phyloP scores from a whole-genome alignment of 2,329 filamentous ascomycete species.

The Dactylonectria macrodidyma region DNA sequence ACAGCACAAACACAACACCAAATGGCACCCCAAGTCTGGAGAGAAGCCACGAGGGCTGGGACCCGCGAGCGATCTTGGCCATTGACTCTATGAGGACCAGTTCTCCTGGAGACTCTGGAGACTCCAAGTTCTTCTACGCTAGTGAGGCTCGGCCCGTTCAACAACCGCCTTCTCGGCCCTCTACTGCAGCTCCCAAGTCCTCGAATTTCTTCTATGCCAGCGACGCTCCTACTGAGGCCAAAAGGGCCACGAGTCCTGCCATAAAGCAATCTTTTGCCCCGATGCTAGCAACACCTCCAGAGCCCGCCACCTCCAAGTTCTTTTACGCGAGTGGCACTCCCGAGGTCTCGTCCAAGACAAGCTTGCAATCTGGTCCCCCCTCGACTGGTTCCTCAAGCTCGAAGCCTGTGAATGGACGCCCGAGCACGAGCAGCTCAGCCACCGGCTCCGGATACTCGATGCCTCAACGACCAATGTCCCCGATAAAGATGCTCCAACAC shows the following conservation, averaged over 20 bases:
- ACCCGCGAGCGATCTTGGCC: constrained; percentile 55
- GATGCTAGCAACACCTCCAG: constrained; percentile 53
- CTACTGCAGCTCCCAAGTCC: constrained; percentile 61
- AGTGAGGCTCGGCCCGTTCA: constrained; percentile 75
- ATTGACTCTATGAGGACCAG: constrained; percentile 48
- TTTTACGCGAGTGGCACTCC: constrained; percentile 80
- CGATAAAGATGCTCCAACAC: constrained; percentile 58
- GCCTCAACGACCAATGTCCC: constrained; percentile 65
- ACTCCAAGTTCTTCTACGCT: constrained; percentile 90
- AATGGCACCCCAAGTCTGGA: constrained; percentile 70
- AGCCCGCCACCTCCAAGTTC: constrained; percentile 73
- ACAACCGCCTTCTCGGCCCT: constrained; percentile 54
- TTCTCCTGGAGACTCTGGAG: constrained; percentile 45
- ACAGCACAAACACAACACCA: constrained; percentile 78
- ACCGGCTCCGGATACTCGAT: constrained; percentile 36
- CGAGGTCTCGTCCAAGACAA: constrained; percentile 58
- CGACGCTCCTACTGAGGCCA: constrained; percentile 59
- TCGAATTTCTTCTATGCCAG: constrained; percentile 73
- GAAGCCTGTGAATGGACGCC: constrained; percentile 59
- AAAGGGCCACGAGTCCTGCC: constrained; percentile 52
- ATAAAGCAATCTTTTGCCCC: constrained; percentile 52
- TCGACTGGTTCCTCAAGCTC: constrained; percentile 64
- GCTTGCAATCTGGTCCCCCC: constrained; percentile 56
- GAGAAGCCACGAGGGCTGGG: constrained; percentile 59
- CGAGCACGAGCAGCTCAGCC: constrained; percentile 51